Evolutionary conservation across 169 alveolate species (phyloP).

Genomic region (Pseudocohnilembus persalinus): DNA sequence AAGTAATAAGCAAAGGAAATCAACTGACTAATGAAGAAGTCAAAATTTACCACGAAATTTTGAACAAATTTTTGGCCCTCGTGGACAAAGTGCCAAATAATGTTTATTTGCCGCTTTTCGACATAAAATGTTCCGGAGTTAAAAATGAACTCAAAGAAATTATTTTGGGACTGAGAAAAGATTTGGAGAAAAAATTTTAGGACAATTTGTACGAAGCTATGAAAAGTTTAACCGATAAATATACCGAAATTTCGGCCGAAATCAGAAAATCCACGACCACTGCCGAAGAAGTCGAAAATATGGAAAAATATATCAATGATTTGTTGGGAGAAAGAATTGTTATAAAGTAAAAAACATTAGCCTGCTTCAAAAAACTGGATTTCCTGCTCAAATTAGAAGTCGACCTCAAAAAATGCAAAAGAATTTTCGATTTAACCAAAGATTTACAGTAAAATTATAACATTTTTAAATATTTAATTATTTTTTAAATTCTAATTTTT

Average conservation of each 20-base stretch:
- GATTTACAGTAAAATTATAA: conserved; percentile 44
- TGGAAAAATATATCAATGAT: conserved; percentile 70
- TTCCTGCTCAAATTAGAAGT: conserved; percentile 66
- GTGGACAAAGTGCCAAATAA: conserved; percentile 36
- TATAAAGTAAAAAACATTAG: conserved; percentile 54
- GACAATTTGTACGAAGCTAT: conserved; percentile 5
- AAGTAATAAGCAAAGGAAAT: conserved; percentile 37
- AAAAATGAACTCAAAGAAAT: conserved; percentile 30
- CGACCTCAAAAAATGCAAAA: conserved; percentile 40
- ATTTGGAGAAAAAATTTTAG: conserved; percentile 16
- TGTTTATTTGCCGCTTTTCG: conserved; percentile 57
- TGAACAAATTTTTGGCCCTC: conserved; percentile 37
- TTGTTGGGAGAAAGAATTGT: conserved; percentile 59
- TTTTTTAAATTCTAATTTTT: no score
- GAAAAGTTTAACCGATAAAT: conserved; percentile 55
- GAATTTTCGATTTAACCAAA: conserved; percentile 51
- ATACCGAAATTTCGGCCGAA: conserved; percentile 52
- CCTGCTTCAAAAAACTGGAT: conserved; percentile 58
- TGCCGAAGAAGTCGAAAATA: conserved; percentile 76
- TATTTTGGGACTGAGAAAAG: conserved; percentile 19
- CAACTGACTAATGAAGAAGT: conserved; percentile 39
- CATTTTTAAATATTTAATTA: no score
- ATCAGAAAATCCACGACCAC: conserved; percentile 65
- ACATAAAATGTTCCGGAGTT: conserved; percentile 39
- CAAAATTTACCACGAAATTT: conserved; percentile 34